Conservation (phyloP, 2,329 filamentous ascomycete genomes). For the Paraconiothyrium sp. region DNA sequence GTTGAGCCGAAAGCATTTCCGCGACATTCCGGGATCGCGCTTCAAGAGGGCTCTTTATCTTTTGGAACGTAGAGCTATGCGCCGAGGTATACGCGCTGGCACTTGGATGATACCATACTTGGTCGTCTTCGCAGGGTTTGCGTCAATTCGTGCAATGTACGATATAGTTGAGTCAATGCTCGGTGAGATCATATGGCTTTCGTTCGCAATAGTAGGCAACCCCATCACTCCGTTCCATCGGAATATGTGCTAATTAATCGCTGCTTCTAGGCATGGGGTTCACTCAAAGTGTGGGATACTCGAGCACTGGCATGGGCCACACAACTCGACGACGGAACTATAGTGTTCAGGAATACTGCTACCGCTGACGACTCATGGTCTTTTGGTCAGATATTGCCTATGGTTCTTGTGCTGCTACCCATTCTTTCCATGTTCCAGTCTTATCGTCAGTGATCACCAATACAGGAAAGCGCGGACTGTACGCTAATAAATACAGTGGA, state of each 20-base stretch:
- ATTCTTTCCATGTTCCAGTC: conserved; percentile 34
- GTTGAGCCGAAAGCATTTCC: conserved; percentile 26
- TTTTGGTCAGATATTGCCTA: conserved; percentile 38
- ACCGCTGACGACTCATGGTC: conserved; percentile 34
- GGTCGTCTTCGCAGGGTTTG: conserved; percentile 23
- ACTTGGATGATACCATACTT: conserved; percentile 25
- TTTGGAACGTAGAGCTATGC: conserved; percentile 20
- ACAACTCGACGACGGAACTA: conserved; percentile 17
- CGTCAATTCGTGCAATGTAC: conserved; percentile 21
- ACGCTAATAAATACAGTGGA: conserved; percentile 22
- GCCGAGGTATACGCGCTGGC: conserved; percentile 11
- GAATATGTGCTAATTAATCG: background rate
- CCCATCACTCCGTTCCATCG: background rate
- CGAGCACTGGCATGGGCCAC: conserved; percentile 22
- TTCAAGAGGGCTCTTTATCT: conserved; percentile 23
- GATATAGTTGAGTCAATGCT: conserved; percentile 36
- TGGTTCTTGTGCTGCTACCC: conserved; percentile 35
- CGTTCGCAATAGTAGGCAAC: conserved; percentile 28
- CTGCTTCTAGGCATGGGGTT: conserved; percentile 30
- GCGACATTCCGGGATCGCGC: conserved; percentile 24
- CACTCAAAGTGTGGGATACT: conserved; percentile 36
- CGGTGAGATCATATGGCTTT: conserved; percentile 35
- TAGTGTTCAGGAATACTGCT: conserved; percentile 22
- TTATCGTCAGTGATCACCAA: conserved; percentile 20
- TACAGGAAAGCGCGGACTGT: background rate